A percentile compares a stretch with the other conserved stretches of the same genome.
These are phyloP conservation scores for Lentinus tigrinus DNA, from an alignment of 768 basidiomycete genomes.

Conservation along the genomic window DNA sequence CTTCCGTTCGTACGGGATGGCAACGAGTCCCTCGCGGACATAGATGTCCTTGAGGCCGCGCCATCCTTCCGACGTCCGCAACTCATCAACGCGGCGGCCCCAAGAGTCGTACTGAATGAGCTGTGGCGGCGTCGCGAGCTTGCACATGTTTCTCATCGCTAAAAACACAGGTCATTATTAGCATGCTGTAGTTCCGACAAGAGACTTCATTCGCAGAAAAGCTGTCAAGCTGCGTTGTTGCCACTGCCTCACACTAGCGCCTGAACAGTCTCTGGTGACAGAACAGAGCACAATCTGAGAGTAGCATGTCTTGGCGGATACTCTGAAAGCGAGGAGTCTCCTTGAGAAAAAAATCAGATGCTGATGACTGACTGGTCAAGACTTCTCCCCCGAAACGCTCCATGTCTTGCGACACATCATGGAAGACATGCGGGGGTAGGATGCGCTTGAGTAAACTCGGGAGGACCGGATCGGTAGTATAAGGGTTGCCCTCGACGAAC, in stretches of 20 bases:
- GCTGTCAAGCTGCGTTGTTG: no score
- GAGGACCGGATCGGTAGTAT: constrained; percentile 59
- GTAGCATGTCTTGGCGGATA: no score
- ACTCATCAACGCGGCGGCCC: constrained; percentile 62
- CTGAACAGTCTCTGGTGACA: no score
- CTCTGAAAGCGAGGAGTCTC: no score
- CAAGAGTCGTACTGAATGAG: constrained; percentile 75
- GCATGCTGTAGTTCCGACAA: background rate
- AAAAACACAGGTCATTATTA: background rate
- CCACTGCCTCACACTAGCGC: no score
- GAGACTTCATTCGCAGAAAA: no score
- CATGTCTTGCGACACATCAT: constrained; percentile 62
- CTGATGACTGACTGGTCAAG: constrained; percentile 40
- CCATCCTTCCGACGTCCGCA: constrained; percentile 77
- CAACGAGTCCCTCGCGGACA: constrained; percentile 64
- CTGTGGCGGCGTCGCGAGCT: constrained; percentile 45
- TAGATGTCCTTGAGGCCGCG: constrained; percentile 58
- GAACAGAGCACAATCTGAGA: no score
- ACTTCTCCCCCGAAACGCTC: constrained; percentile 56
- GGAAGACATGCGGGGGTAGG: constrained; percentile 45
- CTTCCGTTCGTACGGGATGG: constrained; percentile 65
- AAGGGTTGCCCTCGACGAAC: constrained; percentile 59
- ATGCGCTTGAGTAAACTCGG: constrained; percentile 58
- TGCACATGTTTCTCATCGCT: constrained; percentile 54
- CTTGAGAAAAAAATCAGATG: background rate